A percentile compares a stretch with the other conserved stretches of the same genome.
phyloP scores from a whole-genome alignment of 257 asterid genomes.

The Lavandula angustifolia region DNA sequence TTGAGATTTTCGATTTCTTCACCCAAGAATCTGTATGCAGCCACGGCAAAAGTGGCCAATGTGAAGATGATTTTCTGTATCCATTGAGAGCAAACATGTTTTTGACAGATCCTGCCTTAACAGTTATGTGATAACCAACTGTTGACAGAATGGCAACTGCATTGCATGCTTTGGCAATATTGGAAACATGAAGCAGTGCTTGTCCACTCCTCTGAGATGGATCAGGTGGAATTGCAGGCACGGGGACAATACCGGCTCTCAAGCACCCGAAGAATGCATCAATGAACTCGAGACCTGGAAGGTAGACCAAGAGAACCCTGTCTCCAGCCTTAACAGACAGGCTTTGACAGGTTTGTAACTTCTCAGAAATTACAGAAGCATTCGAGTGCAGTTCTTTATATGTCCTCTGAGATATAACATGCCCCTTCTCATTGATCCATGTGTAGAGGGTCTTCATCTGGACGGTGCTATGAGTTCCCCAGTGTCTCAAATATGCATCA shows the following conservation, averaged over 20 bases:
- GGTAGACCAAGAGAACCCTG: slow-evolving; percentile 54
- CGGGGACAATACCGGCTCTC: slow-evolving; percentile 57
- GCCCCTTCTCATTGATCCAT: slow-evolving; percentile 68
- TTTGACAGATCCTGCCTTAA: slow-evolving; percentile 53
- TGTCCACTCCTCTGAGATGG: slow-evolving; percentile 61
- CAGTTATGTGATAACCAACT: slow-evolving; percentile 50
- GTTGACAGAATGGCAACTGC: slow-evolving; percentile 68
- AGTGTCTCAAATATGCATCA: slow-evolving; percentile 51
- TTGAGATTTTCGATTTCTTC: slow-evolving; percentile 41
- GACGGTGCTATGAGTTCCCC: slow-evolving; percentile 51
- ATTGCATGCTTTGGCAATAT: slow-evolving; percentile 58
- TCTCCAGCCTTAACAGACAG: slow-evolving; percentile 51
- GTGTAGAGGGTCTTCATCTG: slow-evolving; percentile 48
- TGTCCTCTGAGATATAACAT: slow-evolving; percentile 46
- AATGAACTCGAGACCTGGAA: slow-evolving; percentile 67
- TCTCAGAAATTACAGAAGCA: slow-evolving; percentile 50
- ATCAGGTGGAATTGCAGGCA: slow-evolving; percentile 66
- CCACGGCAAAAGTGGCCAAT: slow-evolving; percentile 69
- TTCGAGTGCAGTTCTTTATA: slow-evolving; percentile 48
- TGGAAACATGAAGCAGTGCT: slow-evolving; percentile 54
- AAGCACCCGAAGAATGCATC: slow-evolving; percentile 75
- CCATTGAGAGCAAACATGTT: slow-evolving; percentile 39
- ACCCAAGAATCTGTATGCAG: slow-evolving; percentile 64
- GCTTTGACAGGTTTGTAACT: slow-evolving; percentile 36
- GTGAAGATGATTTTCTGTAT: slow-evolving; percentile 31